Evolutionary conservation across 2,329 filamentous ascomycete species (phyloP).

Genomic region (Hortaea werneckii): DNA sequence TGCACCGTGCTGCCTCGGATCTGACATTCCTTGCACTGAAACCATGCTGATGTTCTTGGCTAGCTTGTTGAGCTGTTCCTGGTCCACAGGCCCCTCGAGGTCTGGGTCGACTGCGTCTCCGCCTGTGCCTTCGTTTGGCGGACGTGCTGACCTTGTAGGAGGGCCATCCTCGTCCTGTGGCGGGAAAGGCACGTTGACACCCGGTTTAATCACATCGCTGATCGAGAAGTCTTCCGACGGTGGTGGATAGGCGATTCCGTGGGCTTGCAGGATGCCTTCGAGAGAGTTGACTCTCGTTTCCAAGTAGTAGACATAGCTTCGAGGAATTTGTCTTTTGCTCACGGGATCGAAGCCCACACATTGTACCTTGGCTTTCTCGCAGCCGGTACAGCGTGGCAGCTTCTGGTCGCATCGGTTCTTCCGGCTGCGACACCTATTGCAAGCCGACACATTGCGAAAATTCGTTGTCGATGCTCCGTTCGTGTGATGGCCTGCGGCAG

Average conservation of each 20-base stretch:
- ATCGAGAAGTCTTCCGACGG: constrained; percentile 53
- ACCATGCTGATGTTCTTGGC: constrained; percentile 64
- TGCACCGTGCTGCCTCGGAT: constrained; percentile 64
- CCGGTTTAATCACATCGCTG: constrained; percentile 24
- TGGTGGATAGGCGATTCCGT: constrained; percentile 62
- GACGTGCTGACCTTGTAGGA: constrained; percentile 1
- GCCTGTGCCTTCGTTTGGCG: constrained; percentile 10
- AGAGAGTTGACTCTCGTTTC: constrained; percentile 78
- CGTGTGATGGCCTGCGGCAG: neutral
- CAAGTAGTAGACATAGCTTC: constrained; percentile 86
- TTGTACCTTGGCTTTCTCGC: constrained; percentile 71
- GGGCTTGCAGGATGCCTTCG: constrained; percentile 60
- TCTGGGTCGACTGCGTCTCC: constrained; percentile 16
- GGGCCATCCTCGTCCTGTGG: constrained; percentile 11
- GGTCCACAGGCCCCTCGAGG: constrained; percentile 39
- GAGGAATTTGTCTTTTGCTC: constrained; percentile 85
- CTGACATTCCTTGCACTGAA: constrained; percentile 66
- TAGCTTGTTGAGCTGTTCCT: constrained; percentile 53
- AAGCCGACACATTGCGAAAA: constrained; percentile 62
- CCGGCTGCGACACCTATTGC: constrained; percentile 80
- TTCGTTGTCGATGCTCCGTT: constrained; percentile 53
- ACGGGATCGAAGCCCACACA: constrained; percentile 96
- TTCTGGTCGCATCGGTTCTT: constrained; percentile 96
- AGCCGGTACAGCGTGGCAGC: constrained; percentile 80
- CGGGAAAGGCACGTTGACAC: constrained; percentile 27